Evolutionary conservation across 371 early-diverging fungal genomes (phyloP).

Genomic region (Parasitella parasitica): DNA sequence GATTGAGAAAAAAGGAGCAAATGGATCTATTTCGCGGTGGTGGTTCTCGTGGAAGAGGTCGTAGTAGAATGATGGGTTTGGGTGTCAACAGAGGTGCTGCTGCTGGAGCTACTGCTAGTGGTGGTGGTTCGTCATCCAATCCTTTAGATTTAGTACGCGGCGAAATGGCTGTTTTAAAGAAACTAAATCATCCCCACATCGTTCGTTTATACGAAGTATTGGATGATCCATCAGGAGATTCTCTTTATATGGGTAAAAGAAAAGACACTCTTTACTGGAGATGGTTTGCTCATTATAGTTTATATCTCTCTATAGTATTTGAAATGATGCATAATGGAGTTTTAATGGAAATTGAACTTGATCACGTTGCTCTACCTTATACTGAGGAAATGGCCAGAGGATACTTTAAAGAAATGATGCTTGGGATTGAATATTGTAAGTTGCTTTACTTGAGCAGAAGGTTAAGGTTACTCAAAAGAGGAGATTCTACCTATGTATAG

Average conservation of each 20-base stretch:
- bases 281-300: not conserved
- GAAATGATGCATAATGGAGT: slow-evolving; percentile 83
- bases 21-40: slow-evolving; percentile 51
- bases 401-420: slow-evolving; percentile 83
- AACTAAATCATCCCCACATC: slow-evolving; percentile 85
- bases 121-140: no score
- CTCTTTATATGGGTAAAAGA: slow-evolving; percentile 72
- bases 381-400: slow-evolving; percentile 53
- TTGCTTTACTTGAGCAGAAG: not conserved
- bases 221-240: slow-evolving; percentile 83
- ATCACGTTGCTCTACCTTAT: slow-evolving; percentile 53
- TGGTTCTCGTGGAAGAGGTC: slow-evolving; percentile 38
- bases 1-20: slow-evolving; percentile 74
- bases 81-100: slow-evolving; percentile 24
- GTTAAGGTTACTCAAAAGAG: not conserved
- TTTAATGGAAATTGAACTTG: slow-evolving; percentile 68
- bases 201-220: slow-evolving; percentile 91
- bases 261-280: not conserved
- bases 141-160: slow-evolving; percentile 86
- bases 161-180: slow-evolving; percentile 94
- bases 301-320: slow-evolving; percentile 60
- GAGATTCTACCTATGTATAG: slow-evolving; percentile 8
- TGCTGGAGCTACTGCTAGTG: not conserved
- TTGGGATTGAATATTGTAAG: slow-evolving; percentile 95
- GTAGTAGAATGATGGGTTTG: slow-evolving; percentile 34